Evolutionary conservation across 2,329 filamentous ascomycete species (phyloP).

Genomic region (Fusarium sublunatum): DNA sequence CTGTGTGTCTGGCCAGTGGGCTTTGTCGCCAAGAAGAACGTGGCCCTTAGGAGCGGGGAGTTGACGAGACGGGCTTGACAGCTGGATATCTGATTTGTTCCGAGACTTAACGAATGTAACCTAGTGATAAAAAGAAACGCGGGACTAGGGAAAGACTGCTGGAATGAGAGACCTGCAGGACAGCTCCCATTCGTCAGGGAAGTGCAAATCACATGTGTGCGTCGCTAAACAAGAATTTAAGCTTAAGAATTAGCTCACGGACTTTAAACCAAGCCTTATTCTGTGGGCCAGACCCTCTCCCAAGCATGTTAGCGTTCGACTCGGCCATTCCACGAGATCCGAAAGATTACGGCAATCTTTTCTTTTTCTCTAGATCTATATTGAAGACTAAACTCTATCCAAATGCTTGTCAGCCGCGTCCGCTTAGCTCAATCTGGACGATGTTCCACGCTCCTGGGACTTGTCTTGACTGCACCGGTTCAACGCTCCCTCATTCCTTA

Average conservation of each 20-base stretch:
- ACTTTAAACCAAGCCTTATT: conserved; percentile 27
- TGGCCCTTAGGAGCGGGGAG: conserved; percentile 7
- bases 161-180: neutral
- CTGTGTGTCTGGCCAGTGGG: conserved; percentile 5
- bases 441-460: neutral
- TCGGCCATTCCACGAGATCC: conserved; percentile 30
- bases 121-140: neutral
- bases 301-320: conserved; percentile 21
- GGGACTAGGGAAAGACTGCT: neutral
- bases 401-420: neutral
- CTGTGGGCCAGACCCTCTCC: conserved; percentile 11
- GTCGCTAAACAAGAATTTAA: conserved; percentile 12
- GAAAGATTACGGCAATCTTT: conserved; percentile 29
- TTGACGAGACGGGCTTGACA: neutral
- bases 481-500: conserved; percentile 1
- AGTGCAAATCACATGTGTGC: conserved; percentile 1
- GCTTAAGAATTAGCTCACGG: conserved; percentile 33
- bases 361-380: no score
- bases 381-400: no score
- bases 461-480: neutral
- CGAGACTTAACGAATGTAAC: no score
- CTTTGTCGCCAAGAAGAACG: conserved; percentile 19
- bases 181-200: neutral
- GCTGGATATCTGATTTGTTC: neutral
- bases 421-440: neutral